Evolutionary conservation across 352 stramenopile species (phyloP).

Genomic region (Phytophthora pistaciae): DNA sequence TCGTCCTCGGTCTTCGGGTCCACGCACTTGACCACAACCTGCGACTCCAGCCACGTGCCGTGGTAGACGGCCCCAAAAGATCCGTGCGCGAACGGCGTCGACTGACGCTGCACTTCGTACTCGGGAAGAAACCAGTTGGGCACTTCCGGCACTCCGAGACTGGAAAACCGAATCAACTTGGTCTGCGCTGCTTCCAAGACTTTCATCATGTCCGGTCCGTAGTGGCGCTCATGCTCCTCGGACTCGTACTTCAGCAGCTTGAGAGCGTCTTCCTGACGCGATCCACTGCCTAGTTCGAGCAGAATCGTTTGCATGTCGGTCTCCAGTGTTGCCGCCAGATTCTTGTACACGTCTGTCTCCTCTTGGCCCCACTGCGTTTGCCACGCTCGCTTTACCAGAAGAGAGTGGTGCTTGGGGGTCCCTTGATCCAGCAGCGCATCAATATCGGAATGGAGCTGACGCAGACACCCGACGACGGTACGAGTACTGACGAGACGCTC

Average conservation of each 20-base stretch:
- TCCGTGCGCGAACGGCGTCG: conserved; percentile 9
- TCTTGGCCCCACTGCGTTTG: conserved; percentile 20
- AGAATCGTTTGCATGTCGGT: background rate
- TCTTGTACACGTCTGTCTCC: conserved; percentile 3
- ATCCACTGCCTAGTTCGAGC: background rate
- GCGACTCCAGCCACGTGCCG: conserved; percentile 23
- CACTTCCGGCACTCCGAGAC: conserved; percentile 4
- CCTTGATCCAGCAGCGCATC: conserved; percentile 13
- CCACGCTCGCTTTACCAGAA: background rate
- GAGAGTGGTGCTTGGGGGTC: background rate
- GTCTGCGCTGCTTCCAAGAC: conserved; percentile 8
- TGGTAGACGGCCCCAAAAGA: conserved; percentile 20
- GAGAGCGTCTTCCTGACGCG: conserved; percentile 14
- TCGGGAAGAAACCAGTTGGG: conserved; percentile 28
- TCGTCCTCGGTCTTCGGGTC: conserved; percentile 15
- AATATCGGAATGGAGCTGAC: conserved; percentile 20
- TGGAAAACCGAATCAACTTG: background rate
- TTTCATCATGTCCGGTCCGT: conserved; percentile 9
- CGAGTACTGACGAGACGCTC: conserved; percentile 25
- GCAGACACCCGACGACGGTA: conserved; percentile 7
- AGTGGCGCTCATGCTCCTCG: conserved; percentile 12
- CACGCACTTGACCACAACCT: conserved; percentile 34
- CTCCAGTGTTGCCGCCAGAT: conserved; percentile 8
- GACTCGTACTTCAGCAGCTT: conserved; percentile 23
- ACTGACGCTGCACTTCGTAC: conserved; percentile 21